These are phyloP conservation scores for Pseudocercospora fijiensis DNA, from an alignment of 2,329 filamentous ascomycete species.

Conservation along the genomic window DNA sequence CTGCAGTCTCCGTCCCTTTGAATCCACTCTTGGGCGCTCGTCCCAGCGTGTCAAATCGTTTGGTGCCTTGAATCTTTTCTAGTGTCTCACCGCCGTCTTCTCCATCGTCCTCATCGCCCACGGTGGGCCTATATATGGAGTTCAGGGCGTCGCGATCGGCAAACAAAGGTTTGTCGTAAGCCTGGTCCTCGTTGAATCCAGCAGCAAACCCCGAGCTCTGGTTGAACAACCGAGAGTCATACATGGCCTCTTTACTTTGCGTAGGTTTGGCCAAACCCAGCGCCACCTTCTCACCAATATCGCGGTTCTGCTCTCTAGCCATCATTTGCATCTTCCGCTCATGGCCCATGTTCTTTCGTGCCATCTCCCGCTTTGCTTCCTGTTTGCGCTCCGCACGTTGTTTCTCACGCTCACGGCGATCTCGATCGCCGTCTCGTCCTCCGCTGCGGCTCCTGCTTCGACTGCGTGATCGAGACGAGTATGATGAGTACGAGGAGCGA, in stretches of 20 bases:
- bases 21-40: conserved; percentile 76
- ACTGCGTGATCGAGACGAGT: conserved; percentile 36
- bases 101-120: conserved; percentile 66
- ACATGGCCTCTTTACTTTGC: conserved; percentile 89
- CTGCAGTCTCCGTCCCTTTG: conserved; percentile 78
- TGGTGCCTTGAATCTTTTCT: conserved; percentile 81
- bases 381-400: conserved; percentile 73
- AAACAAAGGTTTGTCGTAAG: conserved; percentile 95
- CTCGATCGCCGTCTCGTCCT: conserved; percentile 57
- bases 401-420: conserved; percentile 67
- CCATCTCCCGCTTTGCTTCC: conserved; percentile 84
- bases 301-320: conserved; percentile 91
- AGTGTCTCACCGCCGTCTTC: conserved; percentile 75
- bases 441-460: conserved; percentile 21
- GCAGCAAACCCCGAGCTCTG: conserved; percentile 82
- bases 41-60: conserved; percentile 84
- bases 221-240: conserved; percentile 93
- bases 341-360: conserved; percentile 92
- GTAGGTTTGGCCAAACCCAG: conserved; percentile 93
- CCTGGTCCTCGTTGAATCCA: conserved; percentile 96
- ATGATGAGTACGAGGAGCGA: conserved; percentile 43
- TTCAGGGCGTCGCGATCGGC: conserved; percentile 92
- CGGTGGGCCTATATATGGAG: conserved; percentile 84
- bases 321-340: conserved; percentile 90
- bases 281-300: conserved; percentile 96